Conservation (phyloP, 2,329 filamentous ascomycete species). For the Alternaria arbusti region DNA sequence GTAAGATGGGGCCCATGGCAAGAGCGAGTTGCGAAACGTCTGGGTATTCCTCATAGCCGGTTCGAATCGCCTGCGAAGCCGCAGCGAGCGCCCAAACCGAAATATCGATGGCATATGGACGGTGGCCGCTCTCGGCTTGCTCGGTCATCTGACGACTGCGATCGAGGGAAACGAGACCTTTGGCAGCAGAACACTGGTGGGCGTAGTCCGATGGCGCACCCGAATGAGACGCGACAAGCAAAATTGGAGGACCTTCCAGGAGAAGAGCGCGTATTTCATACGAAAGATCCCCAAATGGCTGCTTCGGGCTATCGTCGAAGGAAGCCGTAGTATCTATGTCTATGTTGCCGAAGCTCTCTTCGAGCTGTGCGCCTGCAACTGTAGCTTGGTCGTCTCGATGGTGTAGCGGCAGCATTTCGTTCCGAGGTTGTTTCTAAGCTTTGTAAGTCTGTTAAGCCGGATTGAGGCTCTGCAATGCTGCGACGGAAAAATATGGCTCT, state of each 20-base stretch:
- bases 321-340: background rate
- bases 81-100: constrained; percentile 1
- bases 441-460: background rate
- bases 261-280: background rate
- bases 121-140: background rate
- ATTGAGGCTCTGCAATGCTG: background rate
- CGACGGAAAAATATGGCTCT: background rate
- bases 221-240: background rate
- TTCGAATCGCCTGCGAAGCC: background rate
- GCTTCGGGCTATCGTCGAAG: background rate
- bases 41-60: background rate
- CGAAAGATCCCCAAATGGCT: background rate
- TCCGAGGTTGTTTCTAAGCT: background rate
- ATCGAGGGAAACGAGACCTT: constrained; percentile 1
- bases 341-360: background rate
- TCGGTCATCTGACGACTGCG: constrained; percentile 10
- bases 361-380: background rate
- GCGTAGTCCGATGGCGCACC: background rate
- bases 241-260: background rate
- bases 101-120: constrained; percentile 8
- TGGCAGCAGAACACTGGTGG: constrained; percentile 3
- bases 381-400: background rate
- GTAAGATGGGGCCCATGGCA: constrained; percentile 2
- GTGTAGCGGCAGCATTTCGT: background rate
- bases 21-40: background rate